These are phyloP conservation scores for Phytopythium boreale DNA, from an alignment of 352 stramenopile species.

Conservation along the genomic window DNA sequence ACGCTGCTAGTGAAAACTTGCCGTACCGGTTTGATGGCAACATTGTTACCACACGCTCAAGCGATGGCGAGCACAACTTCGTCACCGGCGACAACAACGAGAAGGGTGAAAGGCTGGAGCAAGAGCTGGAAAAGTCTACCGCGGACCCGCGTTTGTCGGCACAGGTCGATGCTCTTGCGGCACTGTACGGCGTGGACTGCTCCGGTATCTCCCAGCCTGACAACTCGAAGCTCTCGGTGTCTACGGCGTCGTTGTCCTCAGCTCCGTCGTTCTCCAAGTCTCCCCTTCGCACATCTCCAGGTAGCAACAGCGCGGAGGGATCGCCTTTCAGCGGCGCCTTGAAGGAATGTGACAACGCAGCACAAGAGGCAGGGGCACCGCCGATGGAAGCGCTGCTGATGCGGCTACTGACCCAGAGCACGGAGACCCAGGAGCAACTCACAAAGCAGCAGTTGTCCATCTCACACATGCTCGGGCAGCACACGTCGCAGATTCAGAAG, in stretches of 20 bases:
- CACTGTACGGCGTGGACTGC: conserved; percentile 1
- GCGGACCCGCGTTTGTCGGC: not conserved
- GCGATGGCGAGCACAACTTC: not conserved
- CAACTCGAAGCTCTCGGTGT: conserved; percentile 7
- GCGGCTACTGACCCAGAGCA: conserved; percentile 78
- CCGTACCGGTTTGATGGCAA: conserved; percentile 4
- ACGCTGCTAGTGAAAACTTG: conserved; percentile 59
- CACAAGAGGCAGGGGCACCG: not conserved
- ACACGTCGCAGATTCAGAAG: conserved; percentile 72
- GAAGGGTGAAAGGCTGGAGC: not conserved
- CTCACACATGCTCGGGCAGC: conserved; percentile 52
- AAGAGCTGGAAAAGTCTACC: not conserved
- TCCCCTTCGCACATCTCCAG: not conserved
- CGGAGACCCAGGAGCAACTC: conserved; percentile 79
- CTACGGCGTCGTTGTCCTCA: conserved; percentile 33
- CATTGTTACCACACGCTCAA: not conserved
- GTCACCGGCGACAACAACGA: not conserved
- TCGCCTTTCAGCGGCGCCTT: not conserved
- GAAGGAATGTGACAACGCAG: not conserved
- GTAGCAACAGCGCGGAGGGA: not conserved
- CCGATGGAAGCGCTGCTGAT: conserved; percentile 78
- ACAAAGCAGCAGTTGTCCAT: conserved; percentile 74
- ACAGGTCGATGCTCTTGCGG: conserved; percentile 1
- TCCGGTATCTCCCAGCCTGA: not conserved
- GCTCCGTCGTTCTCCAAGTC: conserved; percentile 1